Conservation (phyloP, 2,329 filamentous ascomycete species). For the Gyromitra esculenta region DNA sequence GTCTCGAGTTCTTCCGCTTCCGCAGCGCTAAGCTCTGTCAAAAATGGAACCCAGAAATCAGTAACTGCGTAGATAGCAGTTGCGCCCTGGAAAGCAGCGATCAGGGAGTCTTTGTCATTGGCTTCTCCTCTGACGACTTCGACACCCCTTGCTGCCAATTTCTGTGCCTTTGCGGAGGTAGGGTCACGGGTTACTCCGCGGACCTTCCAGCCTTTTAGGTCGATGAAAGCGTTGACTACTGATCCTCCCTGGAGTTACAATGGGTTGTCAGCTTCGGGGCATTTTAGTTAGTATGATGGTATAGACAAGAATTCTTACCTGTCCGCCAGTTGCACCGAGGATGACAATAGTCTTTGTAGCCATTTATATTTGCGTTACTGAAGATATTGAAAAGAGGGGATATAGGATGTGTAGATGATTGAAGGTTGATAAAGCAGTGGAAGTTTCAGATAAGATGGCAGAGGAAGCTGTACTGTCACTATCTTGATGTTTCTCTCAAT, state of each 20-base stretch:
- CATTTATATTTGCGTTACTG: constrained; percentile 18
- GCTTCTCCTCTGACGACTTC: constrained; percentile 35
- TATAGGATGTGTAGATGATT: neutral
- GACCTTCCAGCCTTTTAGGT: constrained; percentile 10
- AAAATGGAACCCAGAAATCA: constrained; percentile 22
- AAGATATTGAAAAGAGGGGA: neutral
- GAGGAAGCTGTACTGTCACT: neutral
- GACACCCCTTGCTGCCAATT: constrained; percentile 9
- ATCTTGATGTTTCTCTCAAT: neutral
- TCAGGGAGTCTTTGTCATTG: constrained; percentile 31
- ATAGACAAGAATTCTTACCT: constrained; percentile 10
- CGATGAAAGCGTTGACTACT: constrained; percentile 9
- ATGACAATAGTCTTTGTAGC: constrained; percentile 25
- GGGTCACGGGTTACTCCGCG: constrained; percentile 28
- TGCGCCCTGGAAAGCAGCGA: constrained; percentile 25
- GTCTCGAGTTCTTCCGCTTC: constrained; percentile 5
- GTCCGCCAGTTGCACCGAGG: constrained; percentile 26
- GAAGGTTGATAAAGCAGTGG: neutral
- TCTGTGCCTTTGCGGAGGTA: neutral
- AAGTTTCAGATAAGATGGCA: neutral
- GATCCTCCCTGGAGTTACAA: constrained; percentile 16
- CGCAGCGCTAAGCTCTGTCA: neutral
- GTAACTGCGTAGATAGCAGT: constrained; percentile 34
- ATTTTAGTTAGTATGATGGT: neutral
- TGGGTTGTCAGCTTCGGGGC: neutral